phyloP scores from a whole-genome alignment of 2,329 filamentous ascomycete genomes.

The Sporothrix luriei region DNA sequence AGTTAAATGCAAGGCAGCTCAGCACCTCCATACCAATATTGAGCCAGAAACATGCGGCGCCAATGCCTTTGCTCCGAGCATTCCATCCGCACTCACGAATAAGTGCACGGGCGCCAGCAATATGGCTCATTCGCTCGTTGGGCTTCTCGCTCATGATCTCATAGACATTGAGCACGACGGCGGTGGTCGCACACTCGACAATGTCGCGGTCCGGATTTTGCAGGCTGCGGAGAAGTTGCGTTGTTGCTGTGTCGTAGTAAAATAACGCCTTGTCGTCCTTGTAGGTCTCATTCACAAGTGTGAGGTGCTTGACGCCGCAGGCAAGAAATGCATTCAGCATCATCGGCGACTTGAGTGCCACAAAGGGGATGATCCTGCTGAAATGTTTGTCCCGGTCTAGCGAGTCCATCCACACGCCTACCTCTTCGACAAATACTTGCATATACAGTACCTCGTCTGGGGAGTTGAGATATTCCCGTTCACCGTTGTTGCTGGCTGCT shows the following conservation, averaged over 20 bases:
- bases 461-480: slow-evolving; percentile 67
- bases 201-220: slow-evolving; percentile 85
- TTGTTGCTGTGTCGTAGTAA: slow-evolving; percentile 85
- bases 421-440: slow-evolving; percentile 88
- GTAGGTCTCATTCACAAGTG: slow-evolving; percentile 67
- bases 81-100: slow-evolving; percentile 92
- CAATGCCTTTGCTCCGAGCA: slow-evolving; percentile 74
- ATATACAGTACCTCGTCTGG: slow-evolving; percentile 84
- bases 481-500: slow-evolving; percentile 37
- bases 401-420: slow-evolving; percentile 92
- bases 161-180: slow-evolving; percentile 87
- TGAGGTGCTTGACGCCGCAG: slow-evolving; percentile 81
- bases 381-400: slow-evolving; percentile 87
- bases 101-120: slow-evolving; percentile 78
- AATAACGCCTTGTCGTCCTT: slow-evolving; percentile 75
- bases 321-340: slow-evolving; percentile 85
- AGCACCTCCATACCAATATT: slow-evolving; percentile 91
- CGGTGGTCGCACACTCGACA: slow-evolving; percentile 81
- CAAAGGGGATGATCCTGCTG: slow-evolving; percentile 77
- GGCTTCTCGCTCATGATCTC: slow-evolving; percentile 87
- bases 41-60: slow-evolving; percentile 89
- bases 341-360: slow-evolving; percentile 81
- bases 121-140: slow-evolving; percentile 83
- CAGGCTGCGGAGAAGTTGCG: slow-evolving; percentile 71
- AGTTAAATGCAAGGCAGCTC: slow-evolving; percentile 83